Evolutionary conservation across 257 asterid genomes (phyloP), one percentile per base, ranked within the genome.

Genomic region (Forsythia suspensa): DNA sequence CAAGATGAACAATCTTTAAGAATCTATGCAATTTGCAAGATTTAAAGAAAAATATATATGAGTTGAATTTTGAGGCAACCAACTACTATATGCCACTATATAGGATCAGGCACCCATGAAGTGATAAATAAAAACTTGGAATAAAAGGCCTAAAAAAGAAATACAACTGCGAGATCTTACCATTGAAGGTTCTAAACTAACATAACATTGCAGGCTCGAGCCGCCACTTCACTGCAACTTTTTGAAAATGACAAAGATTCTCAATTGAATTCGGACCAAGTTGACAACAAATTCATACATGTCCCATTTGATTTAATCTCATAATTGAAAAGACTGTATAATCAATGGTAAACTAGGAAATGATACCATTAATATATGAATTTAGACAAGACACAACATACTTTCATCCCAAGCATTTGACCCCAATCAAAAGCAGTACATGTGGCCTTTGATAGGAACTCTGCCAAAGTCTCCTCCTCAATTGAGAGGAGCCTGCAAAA

Each of bases 251-350:
- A 97, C 94, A 86, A 93, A 95, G 84, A 95, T 94, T 24, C 93
- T 98, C 99, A 89, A 95, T 97, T 86, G 94, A 95, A 87, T 96
- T 97, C 99, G 98, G 99, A 95, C 99, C 99, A 95, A 98, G 99
- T 98, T 95, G 88, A 74, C 79, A 80, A 75, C 18, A 37, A 20
- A 42, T 34, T 16, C 11, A 72, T 69, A 24, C 34, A 29, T 29
- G 2, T 1, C 34, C 34, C 34, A 29, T 29, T 29, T 29, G 2
- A 29, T 29, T 29, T 29, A 29, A 29, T 29, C 34, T 29, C 34
- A 29, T 1, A 29, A 29, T 29, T 29, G 34, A 1, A 29, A 29
- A 29, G 34, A 29, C 34, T 29, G 2, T 29, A 29, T 29, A 29
- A 29, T 29, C 2, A 29, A 29, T 29, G 34, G 34, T 1, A 29